A percentile compares a stretch with the other conserved stretches of the same genome.
Evolutionary conservation across 371 early-diverging fungal species (phyloP).

Genomic region (Haplosporangium sp.): DNA sequence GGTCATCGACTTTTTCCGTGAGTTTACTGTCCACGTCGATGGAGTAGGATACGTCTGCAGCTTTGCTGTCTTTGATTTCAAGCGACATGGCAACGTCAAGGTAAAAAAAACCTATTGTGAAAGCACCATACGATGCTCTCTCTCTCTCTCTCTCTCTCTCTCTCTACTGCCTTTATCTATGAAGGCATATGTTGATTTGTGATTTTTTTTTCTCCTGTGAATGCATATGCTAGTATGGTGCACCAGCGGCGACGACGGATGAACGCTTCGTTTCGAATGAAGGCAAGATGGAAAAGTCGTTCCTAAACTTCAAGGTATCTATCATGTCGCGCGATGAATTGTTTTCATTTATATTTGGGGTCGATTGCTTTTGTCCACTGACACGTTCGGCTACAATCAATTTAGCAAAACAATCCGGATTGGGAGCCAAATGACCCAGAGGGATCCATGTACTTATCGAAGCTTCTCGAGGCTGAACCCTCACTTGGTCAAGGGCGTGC

Average conservation of each 20-base stretch:
- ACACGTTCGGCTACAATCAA: not conserved
- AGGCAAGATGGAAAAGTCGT: slow-evolving; percentile 97
- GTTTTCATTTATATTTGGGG: too few relatives aligned
- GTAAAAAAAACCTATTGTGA: too few relatives aligned
- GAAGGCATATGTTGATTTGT: too few relatives aligned
- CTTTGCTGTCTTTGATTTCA: slow-evolving; percentile 94
- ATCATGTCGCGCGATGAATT: too few relatives aligned
- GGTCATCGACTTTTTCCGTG: slow-evolving; percentile 93
- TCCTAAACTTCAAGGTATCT: slow-evolving; percentile 91
- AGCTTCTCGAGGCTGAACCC: slow-evolving; percentile 28
- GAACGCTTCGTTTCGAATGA: slow-evolving; percentile 80
- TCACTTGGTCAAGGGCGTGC: slow-evolving; percentile 46
- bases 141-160: too few relatives aligned
- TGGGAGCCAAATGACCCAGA: slow-evolving; percentile 81
- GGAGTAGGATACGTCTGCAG: slow-evolving; percentile 95
- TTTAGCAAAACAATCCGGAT: slow-evolving; percentile 81
- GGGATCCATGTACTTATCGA: slow-evolving; percentile 76
- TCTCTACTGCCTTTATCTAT: too few relatives aligned
- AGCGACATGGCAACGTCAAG: slow-evolving; percentile 84
- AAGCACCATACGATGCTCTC: too few relatives aligned
- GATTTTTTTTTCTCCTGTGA: too few relatives aligned
- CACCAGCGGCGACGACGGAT: slow-evolving; percentile 68
- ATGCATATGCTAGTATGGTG: slow-evolving; percentile 69
- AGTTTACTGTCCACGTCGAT: slow-evolving; percentile 92
- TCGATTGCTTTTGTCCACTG: not conserved